These are phyloP conservation scores for Lolium perenne DNA, from an alignment of 176 grass and related monocot species.

Conservation along the genomic window DNA sequence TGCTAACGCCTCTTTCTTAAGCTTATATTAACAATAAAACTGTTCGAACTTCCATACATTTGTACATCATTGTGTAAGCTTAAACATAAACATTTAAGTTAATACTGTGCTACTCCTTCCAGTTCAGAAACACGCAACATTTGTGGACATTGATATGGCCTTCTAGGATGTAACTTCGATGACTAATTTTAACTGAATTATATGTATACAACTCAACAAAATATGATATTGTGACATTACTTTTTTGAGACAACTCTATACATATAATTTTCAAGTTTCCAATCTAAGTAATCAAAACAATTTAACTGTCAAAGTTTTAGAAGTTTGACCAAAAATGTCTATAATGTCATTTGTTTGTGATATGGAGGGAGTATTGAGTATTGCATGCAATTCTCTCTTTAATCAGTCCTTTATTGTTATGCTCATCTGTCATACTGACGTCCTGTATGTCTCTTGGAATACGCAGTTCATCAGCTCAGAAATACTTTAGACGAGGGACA, in stretches of 20 bases:
- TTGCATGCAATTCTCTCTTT: slow-evolving; percentile 16
- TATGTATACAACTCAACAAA: neutral
- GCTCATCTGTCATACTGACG: slow-evolving; percentile 21
- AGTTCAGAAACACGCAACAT: neutral
- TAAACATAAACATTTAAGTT: neutral
- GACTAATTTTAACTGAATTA: neutral
- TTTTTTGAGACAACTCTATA: neutral
- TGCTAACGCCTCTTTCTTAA: neutral
- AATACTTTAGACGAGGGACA: slow-evolving; percentile 82
- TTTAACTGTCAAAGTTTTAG: neutral
- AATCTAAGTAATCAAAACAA: neutral
- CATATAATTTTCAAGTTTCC: neutral
- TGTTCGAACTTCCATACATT: slow-evolving; percentile 17
- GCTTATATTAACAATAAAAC: neutral
- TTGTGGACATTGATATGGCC: neutral
- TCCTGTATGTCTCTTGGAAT: slow-evolving; percentile 30
- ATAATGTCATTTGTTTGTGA: neutral
- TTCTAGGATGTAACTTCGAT: neutral
- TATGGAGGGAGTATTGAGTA: neutral
- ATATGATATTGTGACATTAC: neutral
- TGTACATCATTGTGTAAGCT: neutral
- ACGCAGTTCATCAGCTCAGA: slow-evolving; percentile 79
- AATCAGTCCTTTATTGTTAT: neutral
- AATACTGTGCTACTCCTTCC: slow-evolving; percentile 1
- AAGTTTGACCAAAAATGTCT: neutral